phyloP scores from a whole-genome alignment of 208 protist species.

The Acanthamoeba polyphaga region DNA sequence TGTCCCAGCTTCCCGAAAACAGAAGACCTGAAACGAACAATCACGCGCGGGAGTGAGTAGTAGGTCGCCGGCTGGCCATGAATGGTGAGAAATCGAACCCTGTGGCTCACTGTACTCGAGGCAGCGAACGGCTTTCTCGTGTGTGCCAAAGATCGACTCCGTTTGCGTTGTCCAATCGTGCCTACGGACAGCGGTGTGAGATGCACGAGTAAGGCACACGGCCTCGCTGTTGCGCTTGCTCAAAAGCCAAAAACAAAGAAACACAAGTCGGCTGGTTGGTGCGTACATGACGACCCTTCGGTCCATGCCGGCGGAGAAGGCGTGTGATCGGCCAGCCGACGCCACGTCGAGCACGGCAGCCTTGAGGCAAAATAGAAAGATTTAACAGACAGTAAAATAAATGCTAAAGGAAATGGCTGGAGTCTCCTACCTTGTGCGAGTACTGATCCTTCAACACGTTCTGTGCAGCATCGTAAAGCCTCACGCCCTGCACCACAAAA shows the following conservation, averaged over 20 bases:
- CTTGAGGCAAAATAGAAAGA: neutral
- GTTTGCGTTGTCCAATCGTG: neutral
- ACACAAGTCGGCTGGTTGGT: neutral
- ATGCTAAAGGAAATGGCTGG: neutral
- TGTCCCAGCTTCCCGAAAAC: conserved; percentile 54
- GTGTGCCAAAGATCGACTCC: neutral
- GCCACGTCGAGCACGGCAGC: conserved; percentile 16
- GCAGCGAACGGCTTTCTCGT: conserved; percentile 20
- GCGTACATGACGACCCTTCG: neutral
- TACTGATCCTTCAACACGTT: neutral
- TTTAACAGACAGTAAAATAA: neutral
- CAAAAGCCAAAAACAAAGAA: neutral
- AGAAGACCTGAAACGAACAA: neutral
- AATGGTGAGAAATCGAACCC: too few species aligned
- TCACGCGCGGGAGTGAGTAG: neutral
- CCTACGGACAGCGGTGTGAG: neutral
- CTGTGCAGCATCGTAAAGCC: neutral
- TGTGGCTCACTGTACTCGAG: neutral
- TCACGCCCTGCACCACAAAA: neutral
- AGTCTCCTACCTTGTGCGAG: neutral
- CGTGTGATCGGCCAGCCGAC: neutral
- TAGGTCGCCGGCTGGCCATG: too few species aligned
- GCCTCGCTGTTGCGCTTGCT: too few species aligned
- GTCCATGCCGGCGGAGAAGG: conserved; percentile 22
- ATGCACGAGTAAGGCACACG: neutral